Evolutionary conservation across 1,284 basidiomycete species (phyloP), one percentile per base, ranked within the genome.

Genomic region (Lentinula novae-zelandiae): DNA sequence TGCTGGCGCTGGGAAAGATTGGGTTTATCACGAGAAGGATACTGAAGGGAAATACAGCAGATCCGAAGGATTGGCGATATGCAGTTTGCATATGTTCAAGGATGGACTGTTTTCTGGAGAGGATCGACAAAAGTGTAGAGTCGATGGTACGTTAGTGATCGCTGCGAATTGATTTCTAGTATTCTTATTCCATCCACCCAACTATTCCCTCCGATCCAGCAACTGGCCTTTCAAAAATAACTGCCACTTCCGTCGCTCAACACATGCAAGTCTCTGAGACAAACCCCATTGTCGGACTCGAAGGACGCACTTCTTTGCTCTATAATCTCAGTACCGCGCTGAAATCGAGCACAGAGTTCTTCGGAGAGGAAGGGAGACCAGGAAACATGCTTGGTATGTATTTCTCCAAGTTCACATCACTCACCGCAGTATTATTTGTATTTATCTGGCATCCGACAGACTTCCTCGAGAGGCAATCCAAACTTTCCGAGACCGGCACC

Each of bases 11-110:
- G 96, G 96, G 0, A 88, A 87, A 64, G 72, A 75, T 15, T 98
- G 96, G 96, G 75, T 74, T 13, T 98, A 92, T 72, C 80, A 76
- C 10, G 95, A 96, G 66, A 73, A 76, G 9, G 71, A 69, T 0
- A 83, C 83, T 0, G 85, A 83, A 0, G 75, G 82, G 68, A 77
- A 75, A 8, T 95, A 92, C 69, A 77, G 79, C 17, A 78, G 96
- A 53, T 93, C 90, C 1, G 96, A 98, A 71, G 96, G 95, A 0
- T 78, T 98, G n/a, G 96, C 90, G 0, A 89, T 98, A 4, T 96
- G 95, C 0, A 94, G 91, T 67, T 76, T 94, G 53, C 86, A 93
- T 70, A 97, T 98, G 93, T 98, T 97, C 67, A 73, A 82, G 55
- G 72, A 78, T 5, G 96, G 96, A 0, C 74, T 93, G 56, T 98